phyloP scores from a whole-genome alignment of 192 early-diverging fungal species.

The Coemansia interrupta region DNA sequence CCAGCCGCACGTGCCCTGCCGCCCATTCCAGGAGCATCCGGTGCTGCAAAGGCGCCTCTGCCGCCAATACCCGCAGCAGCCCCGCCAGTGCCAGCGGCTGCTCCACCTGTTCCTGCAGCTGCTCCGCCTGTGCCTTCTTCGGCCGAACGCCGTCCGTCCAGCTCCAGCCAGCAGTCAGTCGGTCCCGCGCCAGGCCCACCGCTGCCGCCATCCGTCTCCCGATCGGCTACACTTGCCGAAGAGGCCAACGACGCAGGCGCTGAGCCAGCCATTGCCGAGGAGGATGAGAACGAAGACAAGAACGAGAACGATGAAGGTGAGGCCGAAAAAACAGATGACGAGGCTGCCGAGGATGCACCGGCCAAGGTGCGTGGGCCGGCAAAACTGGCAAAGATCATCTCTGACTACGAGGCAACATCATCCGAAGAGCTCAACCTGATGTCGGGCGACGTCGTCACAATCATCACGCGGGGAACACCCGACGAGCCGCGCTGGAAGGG shows the following conservation, averaged over 20 bases:
- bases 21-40: conserved; percentile 13
- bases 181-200: background rate
- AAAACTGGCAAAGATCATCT: conserved; percentile 60
- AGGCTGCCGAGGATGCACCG: conserved; percentile 2
- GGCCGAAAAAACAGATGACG: conserved; percentile 2
- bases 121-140: conserved; percentile 12
- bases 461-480: conserved; percentile 58
- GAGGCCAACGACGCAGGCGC: background rate
- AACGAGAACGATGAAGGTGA: conserved; percentile 7
- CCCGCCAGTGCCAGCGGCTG: conserved; percentile 14
- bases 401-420: conserved; percentile 68
- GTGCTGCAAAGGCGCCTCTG: conserved; percentile 19
- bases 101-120: background rate
- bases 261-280: conserved; percentile 2
- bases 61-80: conserved; percentile 13
- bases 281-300: background rate
- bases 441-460: conserved; percentile 63
- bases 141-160: conserved; percentile 16
- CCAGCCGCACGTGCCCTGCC: conserved; percentile 20
- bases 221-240: conserved; percentile 9
- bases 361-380: conserved; percentile 21
- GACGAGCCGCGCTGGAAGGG: conserved; percentile 67
- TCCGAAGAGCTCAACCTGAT: conserved; percentile 66
- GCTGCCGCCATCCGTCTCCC: background rate
- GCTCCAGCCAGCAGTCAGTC: conserved; percentile 3